Evolutionary conservation across 2,329 filamentous ascomycete species (phyloP).

Genomic region (Penicillium corylophilum): DNA sequence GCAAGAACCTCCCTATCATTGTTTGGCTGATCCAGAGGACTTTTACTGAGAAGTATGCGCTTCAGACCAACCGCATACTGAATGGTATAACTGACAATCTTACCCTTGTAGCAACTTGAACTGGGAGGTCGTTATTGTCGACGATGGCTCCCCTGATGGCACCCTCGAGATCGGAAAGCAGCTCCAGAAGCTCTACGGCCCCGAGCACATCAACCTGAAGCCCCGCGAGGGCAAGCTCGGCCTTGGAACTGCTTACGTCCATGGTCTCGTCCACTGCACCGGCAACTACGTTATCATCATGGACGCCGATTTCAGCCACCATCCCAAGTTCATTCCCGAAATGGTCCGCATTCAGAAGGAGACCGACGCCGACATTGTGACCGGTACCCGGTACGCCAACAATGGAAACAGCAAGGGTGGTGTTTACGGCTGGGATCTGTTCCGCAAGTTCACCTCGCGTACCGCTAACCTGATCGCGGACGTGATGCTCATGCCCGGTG

Average conservation of each 20-base stretch:
- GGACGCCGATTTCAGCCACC: constrained; percentile 99
- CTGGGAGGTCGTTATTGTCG: constrained; percentile 97
- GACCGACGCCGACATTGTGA: constrained; percentile 91
- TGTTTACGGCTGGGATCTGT: constrained; percentile 95
- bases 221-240: constrained; percentile 91
- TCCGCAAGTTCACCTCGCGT: constrained; percentile 70
- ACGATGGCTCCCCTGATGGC: constrained; percentile 95
- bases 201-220: constrained; percentile 76
- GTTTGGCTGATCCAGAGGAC: constrained; percentile 90
- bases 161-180: constrained; percentile 89
- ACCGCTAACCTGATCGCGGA: constrained; percentile 93
- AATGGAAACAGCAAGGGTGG: constrained; percentile 64
- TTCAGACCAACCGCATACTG: not conserved
- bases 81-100: not conserved
- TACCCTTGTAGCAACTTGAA: constrained; percentile 69
- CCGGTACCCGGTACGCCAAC: constrained; percentile 89
- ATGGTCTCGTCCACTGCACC: constrained; percentile 83
- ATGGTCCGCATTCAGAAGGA: constrained; percentile 83
- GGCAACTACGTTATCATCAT: constrained; percentile 99
- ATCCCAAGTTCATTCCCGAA: constrained; percentile 96
- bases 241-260: constrained; percentile 94
- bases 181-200: constrained; percentile 78
- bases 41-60: constrained; percentile 77
- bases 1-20: constrained; percentile 93
- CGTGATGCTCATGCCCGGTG: constrained; percentile 86